Evolutionary conservation across 2,329 filamentous ascomycete species (phyloP).

Genomic region (Iodosphaeria phyllophila): DNA sequence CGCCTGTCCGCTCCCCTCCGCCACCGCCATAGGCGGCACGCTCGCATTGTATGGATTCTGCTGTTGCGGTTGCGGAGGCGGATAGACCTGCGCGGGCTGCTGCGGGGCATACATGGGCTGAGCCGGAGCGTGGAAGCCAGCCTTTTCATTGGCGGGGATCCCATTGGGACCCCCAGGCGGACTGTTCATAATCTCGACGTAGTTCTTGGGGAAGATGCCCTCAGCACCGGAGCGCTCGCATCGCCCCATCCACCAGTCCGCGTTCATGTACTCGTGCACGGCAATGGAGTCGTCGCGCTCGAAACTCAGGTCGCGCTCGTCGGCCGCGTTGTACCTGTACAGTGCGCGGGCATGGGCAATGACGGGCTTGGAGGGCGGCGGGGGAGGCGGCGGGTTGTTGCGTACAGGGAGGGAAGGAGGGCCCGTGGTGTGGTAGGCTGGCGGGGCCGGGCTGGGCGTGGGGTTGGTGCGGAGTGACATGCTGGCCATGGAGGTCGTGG

Average conservation of each 20-base stretch:
- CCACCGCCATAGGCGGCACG: conserved; percentile 58
- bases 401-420: conserved; percentile 12
- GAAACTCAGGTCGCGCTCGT: conserved; percentile 66
- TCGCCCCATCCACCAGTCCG: conserved; percentile 88
- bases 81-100: conserved; percentile 8
- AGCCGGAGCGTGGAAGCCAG: conserved; percentile 8
- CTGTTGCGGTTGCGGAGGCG: conserved; percentile 18
- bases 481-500: conserved; percentile 22
- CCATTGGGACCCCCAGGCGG: too few relatives aligned
- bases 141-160: conserved; percentile 11
- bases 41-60: conserved; percentile 48
- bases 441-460: conserved; percentile 22
- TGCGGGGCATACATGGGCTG: conserved; percentile 7
- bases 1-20: conserved; percentile 26
- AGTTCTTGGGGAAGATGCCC: conserved; percentile 89
- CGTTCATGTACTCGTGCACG: conserved; percentile 86
- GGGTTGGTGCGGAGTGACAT: conserved; percentile 16
- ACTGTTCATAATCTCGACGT: conserved; percentile 60
- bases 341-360: conserved; percentile 62
- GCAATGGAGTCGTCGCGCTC: conserved; percentile 64
- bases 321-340: conserved; percentile 64
- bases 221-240: conserved; percentile 69
- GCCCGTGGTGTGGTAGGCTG: conserved; percentile 30
- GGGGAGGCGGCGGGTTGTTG: conserved; percentile 20
- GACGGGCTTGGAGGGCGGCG: conserved; percentile 30